Evolutionary conservation across 176 grass and related monocot species (phyloP), one percentile per base, ranked within the genome.

Genomic region (Phyllostachys edulis): DNA sequence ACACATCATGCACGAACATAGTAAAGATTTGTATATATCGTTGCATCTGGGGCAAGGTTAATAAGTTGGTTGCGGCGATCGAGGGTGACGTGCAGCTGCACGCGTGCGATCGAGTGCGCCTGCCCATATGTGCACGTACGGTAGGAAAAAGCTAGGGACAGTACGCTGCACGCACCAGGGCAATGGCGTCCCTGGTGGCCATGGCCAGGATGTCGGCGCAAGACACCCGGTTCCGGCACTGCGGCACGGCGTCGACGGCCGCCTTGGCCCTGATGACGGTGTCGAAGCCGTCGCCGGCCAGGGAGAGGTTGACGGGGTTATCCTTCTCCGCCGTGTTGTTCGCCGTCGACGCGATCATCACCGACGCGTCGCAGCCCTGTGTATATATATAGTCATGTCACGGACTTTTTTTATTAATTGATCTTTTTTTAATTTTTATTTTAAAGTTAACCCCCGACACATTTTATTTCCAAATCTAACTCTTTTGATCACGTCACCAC

Each of bases 251-350:
- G 71, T 98, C 96, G 32, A 98, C 89, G 34, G 96, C 93, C 18
- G 87, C 85, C 86, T 93, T 98, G 4, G 96, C 96, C 91, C 84
- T 63, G 89, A 98, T 95, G 68, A 98, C 96, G 0, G 91, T 95
- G 88, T 98, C 96, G 87, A 98, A 98, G 36, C 93, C 96, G 75
- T 98, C 96, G 80, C 96, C 96, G 67, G 96, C 96, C 1, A 98
- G 93, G 10, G 96, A 98, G 41, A 90, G 82, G 86, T 98, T 95
- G 60, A 1, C 86, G 1, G 50, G 42, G 85, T 95, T 52, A 87
- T 98, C 96, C 87, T 98, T 98, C 92, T 98, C 96, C 50, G 96
- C 93, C 60, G 92, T 94, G 96, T 86, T 90, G 75, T 88, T 93
- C 73, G 44, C 85, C 9, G 87, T 62, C 77, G 96, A 98, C 45